Evolutionary conservation across 345 rosid species (phyloP), one percentile per base, ranked within the genome.

Genomic region (Hibiscus syriacus): DNA sequence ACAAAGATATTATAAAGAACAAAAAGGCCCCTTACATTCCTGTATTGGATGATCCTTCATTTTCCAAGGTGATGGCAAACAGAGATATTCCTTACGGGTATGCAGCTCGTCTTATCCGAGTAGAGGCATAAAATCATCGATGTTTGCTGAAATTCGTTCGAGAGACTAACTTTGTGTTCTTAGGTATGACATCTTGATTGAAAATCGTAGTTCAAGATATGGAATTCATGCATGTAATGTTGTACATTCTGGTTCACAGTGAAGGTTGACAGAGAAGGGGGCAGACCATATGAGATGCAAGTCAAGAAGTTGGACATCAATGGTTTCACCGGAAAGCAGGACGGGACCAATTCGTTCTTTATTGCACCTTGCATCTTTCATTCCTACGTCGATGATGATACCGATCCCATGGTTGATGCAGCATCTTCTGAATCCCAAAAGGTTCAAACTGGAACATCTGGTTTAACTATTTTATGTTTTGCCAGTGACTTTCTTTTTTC

Each of bases 241-340:
- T 17, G 60, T 36, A 64, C 38, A 30, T 14, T 41, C 64, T 34
- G 17, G 17, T 76, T 75, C 32, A 52, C 91, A 81, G 96, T 22
- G 72, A 88, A 85, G 79, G 76, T 52, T 27, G 97, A 92, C 60
- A 83, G 97, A 77, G 97, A 92, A 88, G 98, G 98, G 7, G 96
- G 98, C 25, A 85, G 81, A 70, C 96, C 98, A 11, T 55, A 86
- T 7, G 90, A 82, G 14, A 68, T 90, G 55, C 77, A 77, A 8
- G 69, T 92, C 27, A 74, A 78, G 76, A 83, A 86, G 46, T 6
- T 79, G 30, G 89, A 77, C 55, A 63, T 60, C 54, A 67, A 78
- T 56, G 97, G 93, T 45, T 92, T 80, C 71, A 13, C 63, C 32
- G 92, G 82, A 25, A 82, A 80, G 67, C 91, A 84, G 76, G 92